Percentiles rank a stretch among this genome's conserved stretches.
phyloP scores from a whole-genome alignment of 805 yeast species.

The Candida incommunis region DNA sequence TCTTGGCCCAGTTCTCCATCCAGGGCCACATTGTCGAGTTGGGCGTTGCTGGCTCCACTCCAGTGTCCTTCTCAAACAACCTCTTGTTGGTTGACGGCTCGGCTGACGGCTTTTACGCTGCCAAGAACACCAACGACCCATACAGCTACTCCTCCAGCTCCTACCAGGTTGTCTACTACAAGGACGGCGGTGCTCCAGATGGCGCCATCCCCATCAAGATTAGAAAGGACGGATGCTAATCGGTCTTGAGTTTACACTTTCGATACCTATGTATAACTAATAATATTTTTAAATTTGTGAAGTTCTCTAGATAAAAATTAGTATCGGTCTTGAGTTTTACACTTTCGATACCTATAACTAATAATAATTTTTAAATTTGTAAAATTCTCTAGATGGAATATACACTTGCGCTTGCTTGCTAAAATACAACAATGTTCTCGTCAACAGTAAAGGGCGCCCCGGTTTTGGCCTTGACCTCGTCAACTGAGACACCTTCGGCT shows the following conservation, averaged over 20 bases:
- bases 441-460: slow-evolving; percentile 26
- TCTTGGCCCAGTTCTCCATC: slow-evolving; percentile 1
- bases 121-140: slow-evolving; percentile 31
- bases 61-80: slow-evolving; percentile 10
- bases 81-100: slow-evolving; percentile 21
- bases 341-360: too few relatives aligned
- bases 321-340: too few relatives aligned
- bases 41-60: slow-evolving; percentile 4
- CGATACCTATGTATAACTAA: too few relatives aligned
- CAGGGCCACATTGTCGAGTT: background rate
- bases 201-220: slow-evolving; percentile 13
- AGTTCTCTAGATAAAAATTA: too few relatives aligned
- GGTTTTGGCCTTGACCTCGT: slow-evolving; percentile 27
- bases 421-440: slow-evolving; percentile 3
- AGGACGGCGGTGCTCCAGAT: slow-evolving; percentile 15
- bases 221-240: slow-evolving; percentile 2
- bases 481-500: slow-evolving; percentile 27
- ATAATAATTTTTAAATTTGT: too few relatives aligned
- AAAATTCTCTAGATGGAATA: too few relatives aligned
- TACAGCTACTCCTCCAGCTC: slow-evolving; percentile 23
- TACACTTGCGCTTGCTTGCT: too few relatives aligned
- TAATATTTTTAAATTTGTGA: background rate
- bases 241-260: too few relatives aligned
- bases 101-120: slow-evolving; percentile 24
- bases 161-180: slow-evolving; percentile 19